These are phyloP conservation scores for Lepidopterella palustris DNA, from an alignment of 495 filamentous ascomycete genomes.

Conservation along the genomic window DNA sequence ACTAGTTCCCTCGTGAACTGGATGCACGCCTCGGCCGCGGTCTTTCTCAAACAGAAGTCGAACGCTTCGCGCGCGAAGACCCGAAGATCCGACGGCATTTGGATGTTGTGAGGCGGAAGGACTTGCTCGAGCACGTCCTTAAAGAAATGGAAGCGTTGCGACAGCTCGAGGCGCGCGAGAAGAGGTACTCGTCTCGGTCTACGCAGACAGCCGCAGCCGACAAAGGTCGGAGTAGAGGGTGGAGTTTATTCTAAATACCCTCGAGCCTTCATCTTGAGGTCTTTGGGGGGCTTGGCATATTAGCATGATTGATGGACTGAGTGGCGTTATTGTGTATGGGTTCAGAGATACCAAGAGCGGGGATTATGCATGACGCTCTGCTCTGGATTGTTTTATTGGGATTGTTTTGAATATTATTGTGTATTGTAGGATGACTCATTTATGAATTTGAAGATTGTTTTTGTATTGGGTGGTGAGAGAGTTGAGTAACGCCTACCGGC, in stretches of 20 bases:
- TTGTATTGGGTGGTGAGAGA: too few relatives aligned
- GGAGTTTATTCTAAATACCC: constrained; percentile 34
- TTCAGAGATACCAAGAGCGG: too few relatives aligned
- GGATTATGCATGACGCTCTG: too few relatives aligned
- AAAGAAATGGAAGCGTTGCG: constrained; percentile 88
- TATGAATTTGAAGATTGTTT: too few relatives aligned
- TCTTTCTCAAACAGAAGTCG: constrained; percentile 69
- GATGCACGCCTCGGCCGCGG: constrained; percentile 79
- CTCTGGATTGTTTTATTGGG: too few relatives aligned
- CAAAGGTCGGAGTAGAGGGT: constrained; percentile 28
- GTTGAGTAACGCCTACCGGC: too few relatives aligned
- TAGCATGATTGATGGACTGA: too few relatives aligned
- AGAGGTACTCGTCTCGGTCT: constrained; percentile 21
- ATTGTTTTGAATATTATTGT: too few relatives aligned
- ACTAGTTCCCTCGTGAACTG: constrained; percentile 78
- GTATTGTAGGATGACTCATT: too few relatives aligned
- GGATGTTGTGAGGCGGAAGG: constrained; percentile 85
- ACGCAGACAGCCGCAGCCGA: constrained; percentile 14
- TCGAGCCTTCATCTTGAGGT: too few relatives aligned
- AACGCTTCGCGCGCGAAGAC: constrained; percentile 88
- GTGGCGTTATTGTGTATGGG: too few relatives aligned
- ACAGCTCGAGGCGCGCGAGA: constrained; percentile 55
- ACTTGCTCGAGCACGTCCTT: constrained; percentile 83
- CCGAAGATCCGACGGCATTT: constrained; percentile 80
- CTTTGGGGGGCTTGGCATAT: too few relatives aligned